Evolutionary conservation across 306 rosid species (phyloP), one percentile per base, ranked within the genome.

Genomic region (Ammopiptanthus mongolicus): DNA sequence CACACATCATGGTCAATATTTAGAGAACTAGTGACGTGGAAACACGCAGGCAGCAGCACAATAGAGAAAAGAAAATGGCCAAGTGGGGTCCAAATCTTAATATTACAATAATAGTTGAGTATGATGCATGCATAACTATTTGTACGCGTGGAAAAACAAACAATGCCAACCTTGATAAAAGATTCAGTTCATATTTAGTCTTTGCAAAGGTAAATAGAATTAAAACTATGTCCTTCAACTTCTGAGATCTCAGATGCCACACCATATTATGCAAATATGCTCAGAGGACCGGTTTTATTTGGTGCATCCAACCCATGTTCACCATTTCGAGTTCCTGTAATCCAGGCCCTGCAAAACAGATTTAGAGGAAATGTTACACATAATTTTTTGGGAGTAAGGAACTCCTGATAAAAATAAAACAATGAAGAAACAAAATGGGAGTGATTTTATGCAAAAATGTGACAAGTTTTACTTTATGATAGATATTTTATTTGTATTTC

Each of bases 241-340:
- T 39, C 25, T 65, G 36, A 80, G 33, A 71, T 77, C 69, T 47
- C 23, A 65, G 46, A 69, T 50, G 21, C 19, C 58, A 75, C 65
- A 70, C n/a, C 33, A 75, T 59, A 48, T 77, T 88, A 95, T 2
- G 92, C 99, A 79, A 90, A 87, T 82, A 95, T 95, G 90, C 93
- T 90, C 81, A 95, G 87, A 71, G 96, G 91, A 65, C 99, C 95
- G 15, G 92, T 84, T 84, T 92, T 92, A 60, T 81, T 92, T 57
- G 99, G 84, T 61, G 98, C 93, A 52, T 90, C 88, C 18, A 95
- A 75, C 71, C 93, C 97, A 66, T 79, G 86, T 39, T 88, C 96
- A 28, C 88, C 88, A 11, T 78, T 90, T 19, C 80, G 77, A 69
- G 88, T 80, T 73, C 93, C 95, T 22, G 87, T 83, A 41, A 90